A percentile compares a stretch with the other conserved stretches of the same genome.
phyloP scores from a whole-genome alignment of 148 eudicot species.

The Cornus suecica region DNA sequence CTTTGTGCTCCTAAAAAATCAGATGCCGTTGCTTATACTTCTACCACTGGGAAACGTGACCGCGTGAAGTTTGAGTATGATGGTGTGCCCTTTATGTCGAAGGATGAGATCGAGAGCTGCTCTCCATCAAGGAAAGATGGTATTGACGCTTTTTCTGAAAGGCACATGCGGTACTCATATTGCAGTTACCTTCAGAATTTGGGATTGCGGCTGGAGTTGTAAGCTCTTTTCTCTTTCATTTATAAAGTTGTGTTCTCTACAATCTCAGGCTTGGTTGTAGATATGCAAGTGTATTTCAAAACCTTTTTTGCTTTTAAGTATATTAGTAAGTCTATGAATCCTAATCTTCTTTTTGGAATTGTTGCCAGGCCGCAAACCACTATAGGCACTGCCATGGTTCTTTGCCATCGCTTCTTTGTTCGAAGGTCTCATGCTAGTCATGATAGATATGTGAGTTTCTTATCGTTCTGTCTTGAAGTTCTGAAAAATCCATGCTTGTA shows the following conservation, averaged over 20 bases:
- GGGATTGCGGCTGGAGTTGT: slow-evolving; percentile 78
- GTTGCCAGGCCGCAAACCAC: slow-evolving; percentile 91
- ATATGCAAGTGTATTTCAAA: background rate
- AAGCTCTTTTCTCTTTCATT: slow-evolving; percentile 29
- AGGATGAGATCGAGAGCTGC: slow-evolving; percentile 78
- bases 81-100: slow-evolving; percentile 62
- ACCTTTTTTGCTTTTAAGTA: background rate
- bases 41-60: slow-evolving; percentile 56
- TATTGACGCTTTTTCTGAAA: slow-evolving; percentile 72
- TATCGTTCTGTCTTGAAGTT: background rate
- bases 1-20: slow-evolving; percentile 30
- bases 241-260: background rate
- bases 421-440: slow-evolving; percentile 92
- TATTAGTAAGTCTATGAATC: background rate
- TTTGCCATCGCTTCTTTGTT: slow-evolving; percentile 92
- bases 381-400: slow-evolving; percentile 92
- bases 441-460: slow-evolving; percentile 91
- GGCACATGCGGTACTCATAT: slow-evolving; percentile 77
- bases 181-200: slow-evolving; percentile 89
- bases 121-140: slow-evolving; percentile 99
- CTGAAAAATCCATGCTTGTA: background rate
- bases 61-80: slow-evolving; percentile 59
- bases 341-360: slow-evolving; percentile 14
- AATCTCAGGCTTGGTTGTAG: background rate
- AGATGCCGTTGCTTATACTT: slow-evolving; percentile 34